phyloP scores from a whole-genome alignment of 257 asterid species.

The Solanum arcanum region DNA sequence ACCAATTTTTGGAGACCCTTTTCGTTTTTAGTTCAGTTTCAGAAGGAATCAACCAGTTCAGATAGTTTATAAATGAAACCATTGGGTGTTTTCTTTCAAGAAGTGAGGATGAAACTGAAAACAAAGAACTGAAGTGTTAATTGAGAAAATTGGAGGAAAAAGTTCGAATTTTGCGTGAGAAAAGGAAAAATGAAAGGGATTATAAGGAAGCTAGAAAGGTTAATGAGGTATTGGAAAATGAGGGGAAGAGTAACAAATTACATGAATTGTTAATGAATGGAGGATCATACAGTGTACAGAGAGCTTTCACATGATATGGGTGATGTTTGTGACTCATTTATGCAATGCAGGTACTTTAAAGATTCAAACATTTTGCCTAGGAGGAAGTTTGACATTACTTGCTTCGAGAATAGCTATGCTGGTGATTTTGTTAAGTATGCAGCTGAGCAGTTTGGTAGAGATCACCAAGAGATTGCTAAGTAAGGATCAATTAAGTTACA shows the following conservation, averaged over 20 bases:
- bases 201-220: not conserved
- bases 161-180: slow-evolving; percentile 18
- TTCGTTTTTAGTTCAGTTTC: slow-evolving; percentile 21
- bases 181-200: not conserved
- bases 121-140: slow-evolving; percentile 11
- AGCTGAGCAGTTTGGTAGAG: not conserved
- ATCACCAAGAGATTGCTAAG: not conserved
- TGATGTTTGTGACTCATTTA: too few species aligned
- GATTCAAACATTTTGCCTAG: too few species aligned
- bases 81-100: slow-evolving; percentile 29
- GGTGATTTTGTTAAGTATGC: not conserved
- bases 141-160: slow-evolving; percentile 37
- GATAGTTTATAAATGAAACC: slow-evolving; percentile 1
- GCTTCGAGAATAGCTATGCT: too few species aligned
- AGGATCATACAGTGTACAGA: too few species aligned
- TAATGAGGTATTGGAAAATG: not conserved
- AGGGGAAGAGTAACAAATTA: too few species aligned
- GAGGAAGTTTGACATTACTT: too few species aligned
- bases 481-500: not conserved
- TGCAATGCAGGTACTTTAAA: not conserved
- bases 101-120: slow-evolving; percentile 2
- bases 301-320: not conserved
- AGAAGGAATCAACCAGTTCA: not conserved
- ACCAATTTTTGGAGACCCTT: slow-evolving; percentile 12
- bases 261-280: too few species aligned